phyloP scores from a whole-genome alignment of 805 yeast genomes.

The Vanderwaltozyma tropicalis region DNA sequence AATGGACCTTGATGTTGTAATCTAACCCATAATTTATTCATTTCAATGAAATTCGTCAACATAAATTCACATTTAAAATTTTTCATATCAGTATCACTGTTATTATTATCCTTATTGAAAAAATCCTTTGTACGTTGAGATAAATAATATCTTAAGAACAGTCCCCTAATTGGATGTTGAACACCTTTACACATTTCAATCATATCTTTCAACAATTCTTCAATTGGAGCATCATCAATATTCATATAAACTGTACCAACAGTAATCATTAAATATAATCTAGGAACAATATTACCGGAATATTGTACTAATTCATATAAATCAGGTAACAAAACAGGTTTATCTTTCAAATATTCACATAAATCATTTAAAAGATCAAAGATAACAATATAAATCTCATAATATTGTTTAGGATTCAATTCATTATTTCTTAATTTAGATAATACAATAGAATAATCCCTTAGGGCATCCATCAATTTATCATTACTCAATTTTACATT shows the following conservation, averaged over 20 bases:
- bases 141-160: conserved; percentile 78
- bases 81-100: conserved; percentile 5
- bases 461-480: conserved; percentile 73
- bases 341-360: conserved; percentile 49
- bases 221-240: conserved; percentile 35
- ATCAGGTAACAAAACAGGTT: conserved; percentile 68
- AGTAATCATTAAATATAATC: conserved; percentile 86
- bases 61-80: conserved; percentile 51
- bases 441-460: conserved; percentile 73
- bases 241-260: conserved; percentile 79
- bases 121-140: conserved; percentile 61
- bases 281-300: conserved; percentile 83
- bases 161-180: conserved; percentile 86
- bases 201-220: conserved; percentile 87
- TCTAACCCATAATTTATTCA: conserved; percentile 97
- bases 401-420: conserved; percentile 81
- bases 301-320: conserved; percentile 90
- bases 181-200: conserved; percentile 95
- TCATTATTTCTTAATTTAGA: conserved; percentile 66
- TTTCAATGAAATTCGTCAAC: conserved; percentile 81
- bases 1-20: conserved; percentile 93
- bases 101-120: conserved; percentile 15
- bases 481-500: conserved; percentile 58
- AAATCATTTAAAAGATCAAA: conserved; percentile 71
- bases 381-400: conserved; percentile 74